Conservation (phyloP, 352 stramenopile species). For the Globisporangium cylindrosporum region DNA sequence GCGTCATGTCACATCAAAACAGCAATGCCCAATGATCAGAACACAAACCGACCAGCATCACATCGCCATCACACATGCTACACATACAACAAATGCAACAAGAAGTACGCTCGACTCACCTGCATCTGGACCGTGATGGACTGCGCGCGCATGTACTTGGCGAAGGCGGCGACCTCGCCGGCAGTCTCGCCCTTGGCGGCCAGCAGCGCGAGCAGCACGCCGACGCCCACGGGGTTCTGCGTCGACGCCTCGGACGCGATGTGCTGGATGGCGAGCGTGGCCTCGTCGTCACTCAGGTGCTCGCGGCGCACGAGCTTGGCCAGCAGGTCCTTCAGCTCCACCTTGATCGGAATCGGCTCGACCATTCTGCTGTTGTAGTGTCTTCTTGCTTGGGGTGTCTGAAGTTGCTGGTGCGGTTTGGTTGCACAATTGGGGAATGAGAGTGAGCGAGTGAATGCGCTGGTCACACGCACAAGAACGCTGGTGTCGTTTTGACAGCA, state of each 20-base stretch:
- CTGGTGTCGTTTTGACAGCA: not conserved
- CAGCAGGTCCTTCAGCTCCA: conserved; percentile 69
- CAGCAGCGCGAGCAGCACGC: conserved; percentile 93
- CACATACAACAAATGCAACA: not conserved
- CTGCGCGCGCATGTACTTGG: conserved; percentile 94
- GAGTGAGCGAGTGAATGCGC: not conserved
- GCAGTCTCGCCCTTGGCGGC: conserved; percentile 94
- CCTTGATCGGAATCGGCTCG: conserved; percentile 22
- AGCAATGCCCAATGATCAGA: not conserved
- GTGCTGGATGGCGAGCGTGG: conserved; percentile 60
- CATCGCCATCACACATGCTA: not conserved
- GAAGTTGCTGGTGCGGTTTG: not conserved
- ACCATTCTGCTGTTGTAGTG: not conserved
- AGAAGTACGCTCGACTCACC: conserved; percentile 16
- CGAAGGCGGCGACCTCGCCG: conserved; percentile 94
- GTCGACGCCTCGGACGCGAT: conserved; percentile 66
- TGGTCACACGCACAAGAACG: not conserved
- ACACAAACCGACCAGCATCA: conserved; percentile 8
- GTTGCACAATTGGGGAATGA: not conserved
- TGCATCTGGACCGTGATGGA: conserved; percentile 79
- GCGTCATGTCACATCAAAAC: conserved; percentile 1
- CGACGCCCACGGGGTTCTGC: conserved; percentile 73
- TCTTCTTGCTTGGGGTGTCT: not conserved
- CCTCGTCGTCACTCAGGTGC: conserved; percentile 68
- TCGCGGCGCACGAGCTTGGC: conserved; percentile 71